Evolutionary conservation across 2,329 filamentous ascomycete genomes (phyloP).

Genomic region (Ophiostoma ips): DNA sequence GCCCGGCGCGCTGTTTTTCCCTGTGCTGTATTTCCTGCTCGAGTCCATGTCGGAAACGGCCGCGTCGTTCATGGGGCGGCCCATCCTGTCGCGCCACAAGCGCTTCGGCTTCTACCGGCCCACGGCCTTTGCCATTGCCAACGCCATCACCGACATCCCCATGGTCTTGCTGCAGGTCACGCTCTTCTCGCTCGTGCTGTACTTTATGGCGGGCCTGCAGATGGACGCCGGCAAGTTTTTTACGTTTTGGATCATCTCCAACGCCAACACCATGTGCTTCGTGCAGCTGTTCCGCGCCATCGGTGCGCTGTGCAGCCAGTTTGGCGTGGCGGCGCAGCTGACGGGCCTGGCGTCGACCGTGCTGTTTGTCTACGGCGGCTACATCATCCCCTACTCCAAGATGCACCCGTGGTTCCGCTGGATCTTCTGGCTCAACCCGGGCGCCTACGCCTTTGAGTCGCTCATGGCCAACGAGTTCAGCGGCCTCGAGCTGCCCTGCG

Average conservation of each 20-base stretch:
- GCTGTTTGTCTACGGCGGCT: constrained; percentile 57
- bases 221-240: constrained; percentile 67
- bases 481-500: constrained; percentile 42
- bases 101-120: constrained; percentile 84
- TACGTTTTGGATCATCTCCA: constrained; percentile 67
- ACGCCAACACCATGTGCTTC: constrained; percentile 62
- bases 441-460: constrained; percentile 68
- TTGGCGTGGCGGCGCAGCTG: constrained; percentile 35
- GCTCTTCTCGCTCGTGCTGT: constrained; percentile 65
- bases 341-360: constrained; percentile 46
- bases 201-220: constrained; percentile 77
- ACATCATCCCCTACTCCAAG: constrained; percentile 48
- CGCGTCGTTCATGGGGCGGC: constrained; percentile 74
- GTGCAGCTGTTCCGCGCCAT: constrained; percentile 78
- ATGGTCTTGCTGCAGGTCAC: constrained; percentile 63
- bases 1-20: constrained; percentile 76
- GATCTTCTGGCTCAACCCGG: constrained; percentile 69
- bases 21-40: constrained; percentile 75
- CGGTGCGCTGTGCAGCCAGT: constrained; percentile 44
- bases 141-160: constrained; percentile 75
- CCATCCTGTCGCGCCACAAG: constrained; percentile 81
- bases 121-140: constrained; percentile 70
- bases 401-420: constrained; percentile 73
- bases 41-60: constrained; percentile 70
- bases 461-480: constrained; percentile 77